phyloP scores from a whole-genome alignment of 179 eudicot genomes.

The Spergularia azorica region DNA sequence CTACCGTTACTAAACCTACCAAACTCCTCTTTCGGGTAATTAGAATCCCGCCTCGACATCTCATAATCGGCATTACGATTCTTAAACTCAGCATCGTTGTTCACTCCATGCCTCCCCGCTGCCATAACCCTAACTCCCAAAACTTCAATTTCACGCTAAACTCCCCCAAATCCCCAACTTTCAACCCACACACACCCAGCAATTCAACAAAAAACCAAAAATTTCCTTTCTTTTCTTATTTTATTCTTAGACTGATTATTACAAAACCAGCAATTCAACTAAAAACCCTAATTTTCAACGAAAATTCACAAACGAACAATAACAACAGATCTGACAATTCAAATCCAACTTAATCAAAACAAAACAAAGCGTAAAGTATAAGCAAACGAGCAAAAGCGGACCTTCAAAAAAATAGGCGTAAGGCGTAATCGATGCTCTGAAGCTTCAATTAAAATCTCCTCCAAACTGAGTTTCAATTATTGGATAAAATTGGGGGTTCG shows the following conservation, averaged over 20 bases:
- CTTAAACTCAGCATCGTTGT: slow-evolving; percentile 47
- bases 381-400: not conserved
- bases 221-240: not conserved
- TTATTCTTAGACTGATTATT: not conserved
- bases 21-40: slow-evolving; percentile 42
- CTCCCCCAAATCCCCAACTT: not conserved
- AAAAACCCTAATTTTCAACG: slow-evolving; percentile 23
- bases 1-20: slow-evolving; percentile 44
- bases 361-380: too few species aligned
- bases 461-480: too few species aligned
- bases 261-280: too few species aligned
- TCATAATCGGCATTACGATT: slow-evolving; percentile 50
- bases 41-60: slow-evolving; percentile 39
- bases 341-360: not conserved
- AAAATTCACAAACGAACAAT: not conserved
- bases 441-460: not conserved
- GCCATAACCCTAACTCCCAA: slow-evolving; percentile 49
- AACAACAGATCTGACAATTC: slow-evolving; percentile 19
- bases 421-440: slow-evolving; percentile 14
- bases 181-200: slow-evolving; percentile 15
- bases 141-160: not conserved
- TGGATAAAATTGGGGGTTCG: not conserved
- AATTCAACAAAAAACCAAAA: slow-evolving; percentile 9
- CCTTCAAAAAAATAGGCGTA: not conserved
- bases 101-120: slow-evolving; percentile 60